Percentiles rank a stretch among this genome's conserved stretches.
These are phyloP conservation scores for Talaromyces albobiverticillius DNA, from an alignment of 2,329 filamentous ascomycete genomes.

Conservation along the genomic window DNA sequence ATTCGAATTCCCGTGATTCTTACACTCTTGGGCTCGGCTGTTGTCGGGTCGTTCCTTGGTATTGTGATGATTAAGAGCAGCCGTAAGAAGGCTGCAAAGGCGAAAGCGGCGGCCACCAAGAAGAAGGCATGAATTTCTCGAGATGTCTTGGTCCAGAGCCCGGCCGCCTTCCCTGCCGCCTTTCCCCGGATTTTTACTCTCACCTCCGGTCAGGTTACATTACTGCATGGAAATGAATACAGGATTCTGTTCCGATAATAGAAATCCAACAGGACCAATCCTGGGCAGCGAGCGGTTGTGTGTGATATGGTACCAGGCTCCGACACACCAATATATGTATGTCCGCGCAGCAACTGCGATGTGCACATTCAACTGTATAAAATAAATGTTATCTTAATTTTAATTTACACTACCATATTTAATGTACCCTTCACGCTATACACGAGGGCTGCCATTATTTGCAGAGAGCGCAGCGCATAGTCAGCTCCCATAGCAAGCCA, in stretches of 20 bases:
- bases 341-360: not conserved
- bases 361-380: not conserved
- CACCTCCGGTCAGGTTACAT: not conserved
- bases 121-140: constrained; percentile 48
- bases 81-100: constrained; percentile 94
- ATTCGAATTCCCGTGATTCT: constrained; percentile 98
- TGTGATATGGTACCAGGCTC: too few relatives aligned
- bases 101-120: constrained; percentile 79
- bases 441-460: too few relatives aligned
- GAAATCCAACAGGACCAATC: too few relatives aligned
- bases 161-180: not conserved
- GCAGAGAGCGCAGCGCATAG: too few relatives aligned
- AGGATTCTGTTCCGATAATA: not conserved
- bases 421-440: too few relatives aligned
- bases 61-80: constrained; percentile 99
- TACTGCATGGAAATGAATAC: not conserved
- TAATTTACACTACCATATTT: not conserved
- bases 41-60: constrained; percentile 92
- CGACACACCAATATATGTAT: too few relatives aligned
- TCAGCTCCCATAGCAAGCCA: too few relatives aligned
- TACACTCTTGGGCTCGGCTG: constrained; percentile 83
- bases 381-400: not conserved
- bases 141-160: not conserved
- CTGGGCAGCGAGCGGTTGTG: too few relatives aligned
- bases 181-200: not conserved